Evolutionary conservation across 202 grass and related monocot genomes (phyloP), one percentile per base, ranked within the genome.

Genomic region (Zizania palustris): DNA sequence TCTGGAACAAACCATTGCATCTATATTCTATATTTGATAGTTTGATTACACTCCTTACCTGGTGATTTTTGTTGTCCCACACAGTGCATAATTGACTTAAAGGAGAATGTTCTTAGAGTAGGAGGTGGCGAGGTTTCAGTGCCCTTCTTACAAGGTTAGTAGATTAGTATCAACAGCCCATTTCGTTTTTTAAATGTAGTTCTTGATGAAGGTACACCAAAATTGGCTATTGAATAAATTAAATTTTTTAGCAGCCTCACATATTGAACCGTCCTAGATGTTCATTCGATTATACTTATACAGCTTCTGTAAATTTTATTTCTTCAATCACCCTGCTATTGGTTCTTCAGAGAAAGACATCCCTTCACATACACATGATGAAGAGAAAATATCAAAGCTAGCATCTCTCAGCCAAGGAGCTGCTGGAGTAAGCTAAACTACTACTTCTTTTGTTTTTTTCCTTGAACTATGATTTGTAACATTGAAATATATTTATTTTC

Each of bases 41-140:
- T 49, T 18, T 48, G 46, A 21, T 58, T 57, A 39, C 11, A 34
- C 38, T 35, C 42, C 21, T 49, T 33, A 44, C 39, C 39, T 80
- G 9, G 71, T 45, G 36, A 37, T 19, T 85, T 88, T 69, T 21
- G 48, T 65, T 81, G 54, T 74, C 34, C 28, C 65, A 57, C 16
- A 8, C 78, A 98, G 96, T 98, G 96, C 87, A 98, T 98, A 80
- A 95, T 98, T 88, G 96, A 98, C 85, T 87, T 98, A 45, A 98
- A 98, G 74, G 96, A 98, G 28, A 95, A 98, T 69, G 96, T 98
- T 84, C 80, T 98, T 72, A 97, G 94, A 93, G 88, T 97, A 76
- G 94, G 94, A 66, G 91, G 89, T 65, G 89, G 89, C 78, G 85
- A 92, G 75, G 91, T 95, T 58, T 85, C 91, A 33, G 91, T 94